Base-by-base conservation (phyloP, 164 flowering plant species). In the Buxus sempervirens region DNA sequence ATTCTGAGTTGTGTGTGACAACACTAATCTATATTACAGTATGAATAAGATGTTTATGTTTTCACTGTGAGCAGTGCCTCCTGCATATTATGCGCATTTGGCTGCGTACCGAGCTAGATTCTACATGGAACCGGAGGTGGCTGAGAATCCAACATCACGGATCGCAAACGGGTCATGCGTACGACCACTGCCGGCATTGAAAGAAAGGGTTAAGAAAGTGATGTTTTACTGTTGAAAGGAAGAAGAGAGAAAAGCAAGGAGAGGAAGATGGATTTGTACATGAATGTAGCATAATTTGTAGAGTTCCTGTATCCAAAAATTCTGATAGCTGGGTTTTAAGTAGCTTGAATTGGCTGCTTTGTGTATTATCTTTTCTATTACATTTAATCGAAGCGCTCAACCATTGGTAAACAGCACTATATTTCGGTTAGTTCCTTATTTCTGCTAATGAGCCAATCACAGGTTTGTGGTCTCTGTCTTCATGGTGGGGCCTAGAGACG, bases 21-120 rank as follows among this genome's bases (percentile, higher is more conserved):
- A 55, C 38, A 32, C 38, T 32, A 32, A 32, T 32, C 7, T 32
- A 32, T 32, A 32, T 32, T 32, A 32, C 38, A 32, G 38, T 32
- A 32, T 32, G 38, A 3, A 3, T 32, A 32, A 32, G 38, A 32
- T 7, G 3, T 32, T 3, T 32, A 7, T 32, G 7, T 41, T 55
- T 60, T 54, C 27, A 23, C 15, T 60, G 12, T 36, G 41, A 60
- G 76, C 81, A 85, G 84, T 83, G 42, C 85, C 87, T 32, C 87
- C 85, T 23, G 87, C 87, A 12, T 83, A 83, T 63, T 82, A 83
- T 69, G 89, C 89, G 9, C 89, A 85, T 76, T 57, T 85, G 36
- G 87, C 87, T n/a, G 89, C 89, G 10, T 85, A 70, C 62, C 65
- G 89, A 65, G 89, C 87, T 6, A 71, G 89, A 54, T 85, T 80